Evolutionary conservation across 1,284 basidiomycete genomes (phyloP).

Genomic region (Melanopsichium pennsylvanicum): DNA sequence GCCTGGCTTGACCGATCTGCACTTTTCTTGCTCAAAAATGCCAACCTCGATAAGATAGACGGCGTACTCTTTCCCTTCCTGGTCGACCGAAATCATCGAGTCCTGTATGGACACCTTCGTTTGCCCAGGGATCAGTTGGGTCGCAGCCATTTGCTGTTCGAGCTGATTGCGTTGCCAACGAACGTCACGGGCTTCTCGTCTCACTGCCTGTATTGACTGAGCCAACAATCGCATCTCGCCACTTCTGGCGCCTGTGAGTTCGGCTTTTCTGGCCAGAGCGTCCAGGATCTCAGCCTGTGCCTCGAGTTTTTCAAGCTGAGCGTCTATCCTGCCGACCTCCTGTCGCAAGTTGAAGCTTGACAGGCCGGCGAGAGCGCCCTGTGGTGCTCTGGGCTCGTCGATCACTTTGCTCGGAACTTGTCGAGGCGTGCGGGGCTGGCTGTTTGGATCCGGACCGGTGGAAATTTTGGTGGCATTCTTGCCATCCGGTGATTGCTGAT

Average conservation of each 20-base stretch:
- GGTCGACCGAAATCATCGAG: slow-evolving; percentile 63
- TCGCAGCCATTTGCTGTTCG: slow-evolving; percentile 86
- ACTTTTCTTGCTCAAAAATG: slow-evolving; percentile 10
- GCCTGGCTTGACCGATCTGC: slow-evolving; percentile 1
- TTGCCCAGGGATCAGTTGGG: slow-evolving; percentile 84
- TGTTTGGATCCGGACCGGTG: not conserved
- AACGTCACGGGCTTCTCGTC: slow-evolving; percentile 81
- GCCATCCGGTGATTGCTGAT: slow-evolving; percentile 9
- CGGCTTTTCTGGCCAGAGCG: slow-evolving; percentile 88
- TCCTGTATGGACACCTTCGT: slow-evolving; percentile 67
- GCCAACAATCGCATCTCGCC: slow-evolving; percentile 83
- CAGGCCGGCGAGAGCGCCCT: slow-evolving; percentile 3
- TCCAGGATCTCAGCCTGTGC: slow-evolving; percentile 83
- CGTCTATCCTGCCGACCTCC: slow-evolving; percentile 64
- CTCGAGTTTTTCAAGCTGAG: slow-evolving; percentile 78
- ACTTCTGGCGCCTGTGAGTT: slow-evolving; percentile 81
- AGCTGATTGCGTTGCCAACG: slow-evolving; percentile 73
- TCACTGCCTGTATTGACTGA: slow-evolving; percentile 81
- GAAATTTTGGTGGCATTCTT: slow-evolving; percentile 5
- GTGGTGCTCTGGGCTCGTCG: too few relatives aligned
- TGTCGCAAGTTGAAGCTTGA: slow-evolving; percentile 25
- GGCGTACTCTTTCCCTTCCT: slow-evolving; percentile 85
- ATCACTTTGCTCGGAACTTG: not conserved
- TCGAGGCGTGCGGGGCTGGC: slow-evolving; percentile 11
- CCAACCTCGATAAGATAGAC: slow-evolving; percentile 91